A percentile compares a stretch with the other conserved stretches of the same genome.
phyloP scores from a whole-genome alignment of 179 eudicot genomes.

The Silene noctiflora region DNA sequence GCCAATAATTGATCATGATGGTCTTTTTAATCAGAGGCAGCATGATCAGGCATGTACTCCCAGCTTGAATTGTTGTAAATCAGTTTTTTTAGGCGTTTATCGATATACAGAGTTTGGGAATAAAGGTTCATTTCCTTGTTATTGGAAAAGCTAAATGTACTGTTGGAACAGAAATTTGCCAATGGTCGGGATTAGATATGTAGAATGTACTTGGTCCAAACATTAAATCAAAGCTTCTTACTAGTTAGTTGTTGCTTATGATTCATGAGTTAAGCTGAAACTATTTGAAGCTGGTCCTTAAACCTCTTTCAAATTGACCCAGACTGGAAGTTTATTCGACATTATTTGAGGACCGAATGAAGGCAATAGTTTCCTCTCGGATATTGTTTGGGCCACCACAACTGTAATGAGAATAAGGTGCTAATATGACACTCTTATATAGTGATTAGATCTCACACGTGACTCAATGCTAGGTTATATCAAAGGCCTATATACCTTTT shows the following conservation, averaged over 20 bases:
- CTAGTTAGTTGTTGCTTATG: neutral
- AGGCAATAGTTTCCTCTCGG: neutral
- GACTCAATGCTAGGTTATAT: neutral
- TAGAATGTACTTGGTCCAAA: neutral
- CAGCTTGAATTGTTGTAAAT: constrained; percentile 12
- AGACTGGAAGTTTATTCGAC: neutral
- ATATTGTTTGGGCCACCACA: neutral
- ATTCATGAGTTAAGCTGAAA: neutral
- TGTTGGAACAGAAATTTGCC: neutral
- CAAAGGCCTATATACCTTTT: neutral
- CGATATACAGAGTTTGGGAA: neutral
- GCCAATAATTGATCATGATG: constrained; percentile 77
- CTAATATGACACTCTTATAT: neutral
- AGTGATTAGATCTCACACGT: neutral
- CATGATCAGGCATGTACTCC: constrained; percentile 48
- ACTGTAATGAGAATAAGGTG: neutral
- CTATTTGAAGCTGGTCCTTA: neutral
- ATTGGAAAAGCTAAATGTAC: neutral
- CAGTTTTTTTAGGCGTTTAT: neutral
- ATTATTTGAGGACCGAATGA: neutral
- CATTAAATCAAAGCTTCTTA: neutral
- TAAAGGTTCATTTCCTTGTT: constrained; percentile 9
- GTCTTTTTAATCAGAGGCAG: constrained; percentile 55
- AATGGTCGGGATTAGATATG: neutral
- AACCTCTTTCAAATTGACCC: neutral